Evolutionary conservation across 768 basidiomycete species (phyloP).

Genomic region (Gymnopilus dilepis): DNA sequence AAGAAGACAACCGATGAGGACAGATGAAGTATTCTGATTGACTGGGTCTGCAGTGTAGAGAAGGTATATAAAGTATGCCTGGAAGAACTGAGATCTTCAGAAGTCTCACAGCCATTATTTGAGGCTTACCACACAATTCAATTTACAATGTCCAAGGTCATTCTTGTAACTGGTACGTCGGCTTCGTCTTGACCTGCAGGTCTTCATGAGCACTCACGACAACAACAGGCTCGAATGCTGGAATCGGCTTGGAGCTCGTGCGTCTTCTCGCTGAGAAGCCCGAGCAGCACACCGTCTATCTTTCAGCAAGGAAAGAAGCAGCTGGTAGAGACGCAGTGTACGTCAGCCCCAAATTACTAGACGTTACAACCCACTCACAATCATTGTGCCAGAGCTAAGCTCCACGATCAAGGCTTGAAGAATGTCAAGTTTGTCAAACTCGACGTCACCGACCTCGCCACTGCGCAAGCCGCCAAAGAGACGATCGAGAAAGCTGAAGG

Average conservation of each 20-base stretch:
- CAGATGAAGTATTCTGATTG: no score
- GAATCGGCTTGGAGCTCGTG: slow-evolving; percentile 52
- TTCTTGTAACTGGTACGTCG: slow-evolving; percentile 45
- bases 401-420: slow-evolving; percentile 36
- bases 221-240: slow-evolving; percentile 45
- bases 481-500: slow-evolving; percentile 45
- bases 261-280: slow-evolving; percentile 44
- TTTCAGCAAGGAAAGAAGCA: slow-evolving; percentile 44
- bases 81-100: no score
- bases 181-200: no score
- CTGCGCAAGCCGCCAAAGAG: slow-evolving; percentile 40
- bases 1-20: no score
- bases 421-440: slow-evolving; percentile 42
- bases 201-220: neutral
- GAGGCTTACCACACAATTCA: no score
- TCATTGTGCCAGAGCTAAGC: slow-evolving; percentile 29
- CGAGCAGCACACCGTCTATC: slow-evolving; percentile 45
- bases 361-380: neutral
- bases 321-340: slow-evolving; percentile 47
- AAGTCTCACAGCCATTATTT: no score
- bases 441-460: slow-evolving; percentile 42
- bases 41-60: no score
- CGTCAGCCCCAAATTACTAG: slow-evolving; percentile 14
- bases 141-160: slow-evolving; percentile 37
- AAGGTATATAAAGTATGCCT: no score